phyloP scores from a whole-genome alignment of 1,284 basidiomycete genomes.

The Ganoderma boninense region DNA sequence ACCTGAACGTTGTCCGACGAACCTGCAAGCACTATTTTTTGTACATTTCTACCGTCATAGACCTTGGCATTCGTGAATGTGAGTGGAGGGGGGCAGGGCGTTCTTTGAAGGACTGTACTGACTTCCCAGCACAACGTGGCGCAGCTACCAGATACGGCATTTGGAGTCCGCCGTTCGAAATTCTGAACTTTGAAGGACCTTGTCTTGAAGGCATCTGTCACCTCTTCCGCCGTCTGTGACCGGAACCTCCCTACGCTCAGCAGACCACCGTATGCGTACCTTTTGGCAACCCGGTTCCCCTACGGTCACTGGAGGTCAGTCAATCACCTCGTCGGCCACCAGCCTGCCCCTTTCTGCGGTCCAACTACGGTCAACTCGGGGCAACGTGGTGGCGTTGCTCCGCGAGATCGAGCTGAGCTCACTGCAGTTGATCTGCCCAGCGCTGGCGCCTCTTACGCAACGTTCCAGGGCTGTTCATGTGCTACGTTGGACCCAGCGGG shows the following conservation, averaged over 20 bases:
- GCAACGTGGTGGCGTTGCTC: neutral
- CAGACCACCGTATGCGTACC: neutral
- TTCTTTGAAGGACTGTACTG: neutral
- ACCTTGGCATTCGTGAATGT: neutral
- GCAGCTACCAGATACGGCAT: neutral
- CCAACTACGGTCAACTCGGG: neutral
- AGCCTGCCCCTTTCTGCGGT: neutral
- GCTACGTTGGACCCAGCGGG: neutral
- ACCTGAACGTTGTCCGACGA: too few species aligned
- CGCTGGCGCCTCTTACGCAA: neutral
- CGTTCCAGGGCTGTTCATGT: neutral
- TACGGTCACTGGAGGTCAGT: neutral
- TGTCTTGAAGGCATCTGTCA: neutral
- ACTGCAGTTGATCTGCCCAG: conserved; percentile 3
- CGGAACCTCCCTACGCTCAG: neutral
- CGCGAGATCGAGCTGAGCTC: neutral
- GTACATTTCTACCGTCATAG: too few species aligned
- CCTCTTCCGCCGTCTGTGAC: neutral
- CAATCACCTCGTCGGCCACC: neutral
- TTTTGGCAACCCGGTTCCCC: neutral
- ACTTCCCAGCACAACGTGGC: neutral
- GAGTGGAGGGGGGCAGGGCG: neutral
- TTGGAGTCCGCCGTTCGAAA: neutral
- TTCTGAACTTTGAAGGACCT: neutral
- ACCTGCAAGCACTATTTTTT: too few species aligned